Conservation (phyloP, 257 asterid genomes). For the Nicotiana obtusifolia region DNA sequence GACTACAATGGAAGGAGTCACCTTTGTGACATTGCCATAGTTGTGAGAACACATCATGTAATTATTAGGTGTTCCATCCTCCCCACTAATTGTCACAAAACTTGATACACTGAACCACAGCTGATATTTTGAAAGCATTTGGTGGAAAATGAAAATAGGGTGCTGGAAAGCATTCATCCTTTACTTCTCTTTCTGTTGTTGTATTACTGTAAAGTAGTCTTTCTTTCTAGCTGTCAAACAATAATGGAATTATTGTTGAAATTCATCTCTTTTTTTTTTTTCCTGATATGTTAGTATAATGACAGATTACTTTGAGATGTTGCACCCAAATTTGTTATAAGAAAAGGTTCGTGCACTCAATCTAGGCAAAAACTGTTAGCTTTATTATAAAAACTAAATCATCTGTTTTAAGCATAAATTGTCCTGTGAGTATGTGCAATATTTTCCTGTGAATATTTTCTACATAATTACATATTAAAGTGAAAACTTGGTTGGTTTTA, state of each 20-base stretch:
- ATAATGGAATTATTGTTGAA: not conserved
- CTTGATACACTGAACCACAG: slow-evolving; percentile 14
- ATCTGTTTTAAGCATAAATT: not conserved
- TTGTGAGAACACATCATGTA: slow-evolving; percentile 1
- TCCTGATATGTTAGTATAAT: not conserved
- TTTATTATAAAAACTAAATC: not conserved
- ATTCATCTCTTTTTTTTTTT: not conserved
- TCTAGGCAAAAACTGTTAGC: not conserved
- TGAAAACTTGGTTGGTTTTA: not conserved
- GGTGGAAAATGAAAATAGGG: not conserved
- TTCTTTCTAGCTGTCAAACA: not conserved
- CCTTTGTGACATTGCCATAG: slow-evolving; percentile 27
- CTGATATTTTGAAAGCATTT: not conserved
- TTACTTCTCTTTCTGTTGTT: not conserved
- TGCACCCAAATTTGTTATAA: not conserved
- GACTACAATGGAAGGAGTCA: slow-evolving; percentile 75
- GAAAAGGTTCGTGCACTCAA: not conserved
- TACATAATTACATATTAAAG: not conserved
- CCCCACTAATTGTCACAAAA: slow-evolving; percentile 10
- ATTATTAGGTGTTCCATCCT: slow-evolving; percentile 7
- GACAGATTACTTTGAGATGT: not conserved
- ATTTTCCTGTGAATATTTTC: not conserved
- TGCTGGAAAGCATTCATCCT: not conserved
- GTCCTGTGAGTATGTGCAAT: not conserved
- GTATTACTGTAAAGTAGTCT: not conserved